phyloP scores from a whole-genome alignment of 2,329 filamentous ascomycete genomes.

The Aspergillus sp. region DNA sequence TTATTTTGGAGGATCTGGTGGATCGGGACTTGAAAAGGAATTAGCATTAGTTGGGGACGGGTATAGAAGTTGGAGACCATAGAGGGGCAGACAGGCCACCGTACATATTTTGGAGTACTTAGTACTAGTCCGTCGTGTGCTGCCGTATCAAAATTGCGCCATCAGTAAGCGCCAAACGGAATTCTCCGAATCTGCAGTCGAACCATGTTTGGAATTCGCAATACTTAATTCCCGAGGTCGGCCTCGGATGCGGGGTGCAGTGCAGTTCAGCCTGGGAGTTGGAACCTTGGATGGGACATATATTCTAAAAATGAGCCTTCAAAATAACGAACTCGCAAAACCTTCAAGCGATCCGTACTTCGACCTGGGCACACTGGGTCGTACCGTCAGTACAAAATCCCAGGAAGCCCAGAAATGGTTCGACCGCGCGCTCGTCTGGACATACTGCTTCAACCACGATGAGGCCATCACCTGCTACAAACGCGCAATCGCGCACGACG shows the following conservation, averaged over 20 bases:
- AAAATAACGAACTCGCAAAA: neutral
- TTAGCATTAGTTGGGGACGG: neutral
- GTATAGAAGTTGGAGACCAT: neutral
- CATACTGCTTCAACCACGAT: conserved; percentile 74
- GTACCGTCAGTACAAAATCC: conserved; percentile 52
- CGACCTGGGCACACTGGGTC: neutral
- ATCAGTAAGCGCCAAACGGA: neutral
- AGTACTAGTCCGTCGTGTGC: neutral
- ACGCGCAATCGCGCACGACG: conserved; percentile 43
- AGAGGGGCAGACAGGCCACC: too few relatives aligned
- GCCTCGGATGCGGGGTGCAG: too few relatives aligned
- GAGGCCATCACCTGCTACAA: conserved; percentile 59
- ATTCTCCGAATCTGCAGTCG: neutral
- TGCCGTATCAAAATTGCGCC: conserved; percentile 1
- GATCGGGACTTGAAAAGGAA: conserved; percentile 34
- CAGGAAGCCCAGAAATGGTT: conserved; percentile 65
- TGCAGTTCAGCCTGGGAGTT: too few relatives aligned
- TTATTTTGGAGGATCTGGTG: conserved; percentile 48
- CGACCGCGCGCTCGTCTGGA: conserved; percentile 70
- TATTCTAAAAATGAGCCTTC: too few relatives aligned
- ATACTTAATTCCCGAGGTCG: neutral
- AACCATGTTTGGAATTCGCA: neutral
- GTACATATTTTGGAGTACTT: too few relatives aligned
- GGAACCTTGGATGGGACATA: too few relatives aligned
- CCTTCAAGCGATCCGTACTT: neutral